Conservation (phyloP, 1,139 yeast genomes). For the Petasospora fabianii region DNA sequence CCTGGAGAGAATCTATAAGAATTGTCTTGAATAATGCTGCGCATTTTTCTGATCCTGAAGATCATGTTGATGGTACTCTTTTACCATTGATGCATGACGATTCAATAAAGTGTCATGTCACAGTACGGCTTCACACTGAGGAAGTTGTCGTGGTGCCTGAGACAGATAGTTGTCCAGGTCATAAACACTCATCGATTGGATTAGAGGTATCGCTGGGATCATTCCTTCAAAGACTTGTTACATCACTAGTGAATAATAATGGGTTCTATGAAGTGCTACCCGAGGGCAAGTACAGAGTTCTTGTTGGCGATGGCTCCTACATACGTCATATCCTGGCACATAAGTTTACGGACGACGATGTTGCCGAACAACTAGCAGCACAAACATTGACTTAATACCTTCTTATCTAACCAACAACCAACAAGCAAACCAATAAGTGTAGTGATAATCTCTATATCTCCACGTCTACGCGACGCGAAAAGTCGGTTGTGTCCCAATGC, state of each 20-base stretch:
- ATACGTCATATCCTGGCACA: neutral
- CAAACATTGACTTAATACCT: too few species aligned
- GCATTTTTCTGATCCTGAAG: constrained; percentile 3
- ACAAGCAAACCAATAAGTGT: too few species aligned
- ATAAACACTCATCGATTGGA: neutral
- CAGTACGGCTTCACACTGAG: neutral
- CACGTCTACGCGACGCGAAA: too few species aligned
- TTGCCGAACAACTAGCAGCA: too few species aligned
- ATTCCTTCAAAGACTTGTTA: neutral
- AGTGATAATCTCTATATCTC: too few species aligned
- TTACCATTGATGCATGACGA: constrained; percentile 8
- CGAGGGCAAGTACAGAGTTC: neutral
- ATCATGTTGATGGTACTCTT: neutral
- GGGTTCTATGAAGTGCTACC: neutral
- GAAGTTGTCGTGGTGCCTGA: neutral
- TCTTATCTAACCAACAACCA: neutral
- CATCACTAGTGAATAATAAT: neutral
- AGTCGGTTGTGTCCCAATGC: too few species aligned
- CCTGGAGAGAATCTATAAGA: constrained; percentile 7
- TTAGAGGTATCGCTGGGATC: neutral
- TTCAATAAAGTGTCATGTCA: constrained; percentile 1
- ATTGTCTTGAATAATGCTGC: constrained; percentile 2
- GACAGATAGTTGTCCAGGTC: neutral
- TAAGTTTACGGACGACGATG: neutral
- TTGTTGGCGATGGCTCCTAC: neutral